These are phyloP conservation scores for Ganoderma meredithae DNA, from an alignment of 1,284 basidiomycete species.

Conservation along the genomic window DNA sequence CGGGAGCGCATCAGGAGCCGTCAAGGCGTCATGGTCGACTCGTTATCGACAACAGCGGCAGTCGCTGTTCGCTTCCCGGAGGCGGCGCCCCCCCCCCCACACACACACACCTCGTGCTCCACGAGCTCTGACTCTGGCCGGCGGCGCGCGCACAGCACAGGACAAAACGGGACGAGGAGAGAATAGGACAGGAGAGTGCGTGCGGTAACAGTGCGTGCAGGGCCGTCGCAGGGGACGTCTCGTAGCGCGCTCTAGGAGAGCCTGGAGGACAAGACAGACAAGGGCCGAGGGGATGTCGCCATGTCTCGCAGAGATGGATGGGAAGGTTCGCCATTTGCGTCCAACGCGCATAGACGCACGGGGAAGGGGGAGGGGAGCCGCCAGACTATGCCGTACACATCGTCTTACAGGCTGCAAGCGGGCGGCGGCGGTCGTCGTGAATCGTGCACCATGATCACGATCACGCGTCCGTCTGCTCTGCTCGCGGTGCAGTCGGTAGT, in stretches of 20 bases:
- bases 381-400: constrained; percentile 16
- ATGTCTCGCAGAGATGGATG: not conserved
- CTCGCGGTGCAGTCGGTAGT: constrained; percentile 7
- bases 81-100: not conserved
- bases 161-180: too few species aligned
- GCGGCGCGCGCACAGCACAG: not conserved
- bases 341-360: too few species aligned
- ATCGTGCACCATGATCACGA: too few species aligned
- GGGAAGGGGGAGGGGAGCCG: constrained; percentile 6
- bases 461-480: too few species aligned
- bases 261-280: not conserved
- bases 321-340: too few species aligned
- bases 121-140: not conserved
- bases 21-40: not conserved
- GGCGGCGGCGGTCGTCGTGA: too few species aligned
- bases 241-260: constrained; percentile 2
- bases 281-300: not conserved
- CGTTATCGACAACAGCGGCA: not conserved
- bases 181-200: not conserved
- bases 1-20: not conserved
- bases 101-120: not conserved
- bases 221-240: not conserved
- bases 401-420: not conserved
- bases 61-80: not conserved
- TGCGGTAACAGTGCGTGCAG: constrained; percentile 10